Conservation (phyloP, 2,329 filamentous ascomycete species). For the Exserohilum turcica region DNA sequence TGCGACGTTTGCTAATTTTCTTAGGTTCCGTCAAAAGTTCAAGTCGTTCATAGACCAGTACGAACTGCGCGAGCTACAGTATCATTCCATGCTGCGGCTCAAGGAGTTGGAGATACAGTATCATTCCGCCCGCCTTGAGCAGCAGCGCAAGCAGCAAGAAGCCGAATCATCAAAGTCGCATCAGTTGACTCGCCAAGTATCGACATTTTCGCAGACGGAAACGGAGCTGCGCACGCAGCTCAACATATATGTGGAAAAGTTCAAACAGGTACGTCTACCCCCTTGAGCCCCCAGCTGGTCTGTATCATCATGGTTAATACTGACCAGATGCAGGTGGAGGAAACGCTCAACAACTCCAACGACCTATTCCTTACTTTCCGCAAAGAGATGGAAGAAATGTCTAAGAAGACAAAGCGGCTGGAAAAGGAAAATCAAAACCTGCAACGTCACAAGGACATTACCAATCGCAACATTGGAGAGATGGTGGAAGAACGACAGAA, state of each 20-base stretch:
- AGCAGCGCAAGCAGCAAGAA: conserved; percentile 87
- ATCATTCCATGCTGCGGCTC: conserved; percentile 86
- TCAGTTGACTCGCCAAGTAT: conserved; percentile 87
- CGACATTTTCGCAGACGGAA: conserved; percentile 95
- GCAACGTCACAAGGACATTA: conserved; percentile 90
- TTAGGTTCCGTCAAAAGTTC: conserved; percentile 73
- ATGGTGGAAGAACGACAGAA: conserved; percentile 93
- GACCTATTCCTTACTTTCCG: conserved; percentile 95
- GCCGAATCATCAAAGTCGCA: conserved; percentile 78
- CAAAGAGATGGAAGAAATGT: conserved; percentile 99
- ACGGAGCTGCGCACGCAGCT: conserved; percentile 91
- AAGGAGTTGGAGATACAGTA: conserved; percentile 96
- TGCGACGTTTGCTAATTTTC: conserved; percentile 12
- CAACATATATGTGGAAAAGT: conserved; percentile 98
- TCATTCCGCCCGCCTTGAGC: conserved; percentile 84
- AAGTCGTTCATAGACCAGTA: conserved; percentile 97
- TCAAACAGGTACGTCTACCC: conserved; percentile 80
- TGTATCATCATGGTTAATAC: conserved; percentile 49
- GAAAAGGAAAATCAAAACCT: conserved; percentile 95
- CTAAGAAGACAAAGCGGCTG: conserved; percentile 94
- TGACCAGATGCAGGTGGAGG: conserved; percentile 81
- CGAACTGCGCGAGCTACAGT: conserved; percentile 92
- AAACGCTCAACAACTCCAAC: conserved; percentile 97
- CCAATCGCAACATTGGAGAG: conserved; percentile 91
- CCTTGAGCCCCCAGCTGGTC: conserved; percentile 25